Evolutionary conservation across 192 early-diverging fungal species (phyloP).

Genomic region (Nowakowskiella sp.): DNA sequence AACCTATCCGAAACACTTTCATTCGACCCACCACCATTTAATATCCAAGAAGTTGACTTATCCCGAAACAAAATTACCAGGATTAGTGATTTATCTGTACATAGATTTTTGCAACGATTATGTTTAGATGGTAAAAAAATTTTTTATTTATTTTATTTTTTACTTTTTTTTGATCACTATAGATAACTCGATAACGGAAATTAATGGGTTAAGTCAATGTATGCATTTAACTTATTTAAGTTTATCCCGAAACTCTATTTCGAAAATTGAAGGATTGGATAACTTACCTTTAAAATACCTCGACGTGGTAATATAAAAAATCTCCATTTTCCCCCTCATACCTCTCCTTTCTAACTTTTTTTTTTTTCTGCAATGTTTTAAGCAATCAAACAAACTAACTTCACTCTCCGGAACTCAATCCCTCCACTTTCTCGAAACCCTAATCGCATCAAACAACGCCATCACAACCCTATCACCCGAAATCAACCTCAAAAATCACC

Average conservation of each 20-base stretch:
- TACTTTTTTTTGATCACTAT: background rate
- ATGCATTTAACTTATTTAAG: slow-evolving; percentile 36
- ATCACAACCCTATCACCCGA: slow-evolving; percentile 21
- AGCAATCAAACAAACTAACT: slow-evolving; percentile 31
- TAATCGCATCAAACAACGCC: slow-evolving; percentile 31
- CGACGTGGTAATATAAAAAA: slow-evolving; percentile 32
- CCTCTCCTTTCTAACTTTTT: too few species aligned
- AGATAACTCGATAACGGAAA: slow-evolving; percentile 24
- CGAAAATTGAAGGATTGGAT: slow-evolving; percentile 29
- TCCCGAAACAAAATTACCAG: slow-evolving; percentile 38
- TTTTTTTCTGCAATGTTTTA: slow-evolving; percentile 7
- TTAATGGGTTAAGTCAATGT: slow-evolving; percentile 30
- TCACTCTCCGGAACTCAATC: slow-evolving; percentile 33
- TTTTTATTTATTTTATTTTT: slow-evolving; percentile 9
- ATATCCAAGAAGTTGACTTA: slow-evolving; percentile 45
- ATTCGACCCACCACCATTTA: slow-evolving; percentile 37
- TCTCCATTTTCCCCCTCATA: background rate
- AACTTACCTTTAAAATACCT: slow-evolving; percentile 36
- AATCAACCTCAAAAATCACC: slow-evolving; percentile 9
- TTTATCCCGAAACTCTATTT: slow-evolving; percentile 32
- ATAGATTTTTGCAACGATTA: slow-evolving; percentile 33
- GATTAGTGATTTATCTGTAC: slow-evolving; percentile 27
- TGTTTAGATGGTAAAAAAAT: slow-evolving; percentile 31
- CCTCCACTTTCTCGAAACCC: slow-evolving; percentile 30
- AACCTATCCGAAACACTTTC: slow-evolving; percentile 22